Evolutionary conservation across 2,329 filamentous ascomycete species (phyloP).

Genomic region (Teratosphaeriaceae sp.): DNA sequence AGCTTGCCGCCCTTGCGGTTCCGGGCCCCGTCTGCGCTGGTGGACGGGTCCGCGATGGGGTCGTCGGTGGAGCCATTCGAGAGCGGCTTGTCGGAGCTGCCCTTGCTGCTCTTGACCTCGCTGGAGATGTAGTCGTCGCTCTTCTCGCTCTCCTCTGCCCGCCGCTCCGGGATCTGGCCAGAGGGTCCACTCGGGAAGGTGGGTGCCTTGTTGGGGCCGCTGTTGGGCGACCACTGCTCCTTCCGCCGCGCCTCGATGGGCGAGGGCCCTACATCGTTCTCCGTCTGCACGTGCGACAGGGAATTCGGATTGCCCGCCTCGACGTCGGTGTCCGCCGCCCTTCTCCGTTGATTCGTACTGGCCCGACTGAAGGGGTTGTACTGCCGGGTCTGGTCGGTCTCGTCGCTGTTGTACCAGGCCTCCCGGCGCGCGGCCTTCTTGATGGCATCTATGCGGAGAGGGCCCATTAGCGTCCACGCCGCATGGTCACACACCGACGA

Average conservation of each 20-base stretch:
- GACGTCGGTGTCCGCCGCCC: slow-evolving; percentile 17
- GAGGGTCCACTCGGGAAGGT: slow-evolving; percentile 16
- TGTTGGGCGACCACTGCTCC: slow-evolving; percentile 2
- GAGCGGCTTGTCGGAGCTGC: slow-evolving; percentile 1
- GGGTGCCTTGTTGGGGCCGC: slow-evolving; percentile 11
- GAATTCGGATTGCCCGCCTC: slow-evolving; percentile 15
- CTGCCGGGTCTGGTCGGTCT: slow-evolving; percentile 8
- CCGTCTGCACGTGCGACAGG: slow-evolving; percentile 12
- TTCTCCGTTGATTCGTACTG: slow-evolving; percentile 10
- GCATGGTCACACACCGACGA: background rate
- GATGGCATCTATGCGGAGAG: slow-evolving; percentile 17
- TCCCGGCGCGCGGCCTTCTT: slow-evolving; percentile 22
- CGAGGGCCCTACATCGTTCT: slow-evolving; percentile 14
- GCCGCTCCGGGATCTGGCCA: slow-evolving; percentile 6
- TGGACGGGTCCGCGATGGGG: slow-evolving; percentile 8
- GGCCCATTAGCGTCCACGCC: slow-evolving; percentile 3
- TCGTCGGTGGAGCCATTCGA: background rate
- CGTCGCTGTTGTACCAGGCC: slow-evolving; percentile 22
- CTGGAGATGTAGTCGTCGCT: slow-evolving; percentile 1
- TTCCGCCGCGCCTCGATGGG: slow-evolving; percentile 12
- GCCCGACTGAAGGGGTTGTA: slow-evolving; percentile 24
- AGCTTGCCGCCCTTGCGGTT: slow-evolving; percentile 14
- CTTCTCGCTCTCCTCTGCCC: background rate
- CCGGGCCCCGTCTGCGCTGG: slow-evolving; percentile 8
- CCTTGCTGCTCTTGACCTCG: slow-evolving; percentile 1